Evolutionary conservation across 2,329 filamentous ascomycete genomes (phyloP).

Genomic region (Penicillium concentricum): DNA sequence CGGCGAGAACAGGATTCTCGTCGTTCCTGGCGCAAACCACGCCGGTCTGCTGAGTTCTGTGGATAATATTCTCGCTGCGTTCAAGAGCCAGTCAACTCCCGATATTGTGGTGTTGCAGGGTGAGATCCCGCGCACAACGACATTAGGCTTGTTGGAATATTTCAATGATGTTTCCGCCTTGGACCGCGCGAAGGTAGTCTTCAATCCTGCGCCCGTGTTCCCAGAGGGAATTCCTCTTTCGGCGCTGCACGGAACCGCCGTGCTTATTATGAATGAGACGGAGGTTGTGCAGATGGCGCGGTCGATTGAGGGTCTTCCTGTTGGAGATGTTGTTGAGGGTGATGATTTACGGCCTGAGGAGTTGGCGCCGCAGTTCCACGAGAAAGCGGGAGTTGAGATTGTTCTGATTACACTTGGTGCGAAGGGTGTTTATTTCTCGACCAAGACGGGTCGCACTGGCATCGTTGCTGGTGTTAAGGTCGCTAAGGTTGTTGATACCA

Average conservation of each 20-base stretch:
- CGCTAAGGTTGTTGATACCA: conserved; percentile 22
- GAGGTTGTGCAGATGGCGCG: conserved; percentile 27
- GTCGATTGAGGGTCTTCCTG: conserved; percentile 15
- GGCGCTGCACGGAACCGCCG: conserved; percentile 13
- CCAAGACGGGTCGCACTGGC: conserved; percentile 13
- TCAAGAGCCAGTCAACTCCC: background rate
- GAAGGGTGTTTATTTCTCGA: conserved; percentile 25
- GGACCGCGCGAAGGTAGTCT: conserved; percentile 53
- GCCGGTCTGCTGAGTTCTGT: conserved; percentile 33
- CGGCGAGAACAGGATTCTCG: conserved; percentile 67
- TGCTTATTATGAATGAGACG: conserved; percentile 26
- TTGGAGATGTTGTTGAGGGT: conserved; percentile 10
- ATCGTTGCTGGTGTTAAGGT: conserved; percentile 19
- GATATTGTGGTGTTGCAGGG: conserved; percentile 21
- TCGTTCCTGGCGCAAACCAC: conserved; percentile 65
- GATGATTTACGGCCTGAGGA: conserved; percentile 14
- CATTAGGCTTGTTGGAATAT: conserved; percentile 16
- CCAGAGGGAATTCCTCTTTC: conserved; percentile 60
- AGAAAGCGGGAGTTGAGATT: conserved; percentile 16
- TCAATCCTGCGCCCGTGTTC: conserved; percentile 81
- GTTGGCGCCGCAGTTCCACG: conserved; percentile 19
- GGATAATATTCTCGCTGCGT: conserved; percentile 27
- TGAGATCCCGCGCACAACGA: conserved; percentile 21
- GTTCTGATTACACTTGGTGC: conserved; percentile 24
- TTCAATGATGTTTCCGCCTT: conserved; percentile 10